Percentiles rank a stretch among this genome's conserved stretches.
Conservation (phyloP, 2,329 filamentous ascomycete species). For the Fusarium pseudograminearum region DNA sequence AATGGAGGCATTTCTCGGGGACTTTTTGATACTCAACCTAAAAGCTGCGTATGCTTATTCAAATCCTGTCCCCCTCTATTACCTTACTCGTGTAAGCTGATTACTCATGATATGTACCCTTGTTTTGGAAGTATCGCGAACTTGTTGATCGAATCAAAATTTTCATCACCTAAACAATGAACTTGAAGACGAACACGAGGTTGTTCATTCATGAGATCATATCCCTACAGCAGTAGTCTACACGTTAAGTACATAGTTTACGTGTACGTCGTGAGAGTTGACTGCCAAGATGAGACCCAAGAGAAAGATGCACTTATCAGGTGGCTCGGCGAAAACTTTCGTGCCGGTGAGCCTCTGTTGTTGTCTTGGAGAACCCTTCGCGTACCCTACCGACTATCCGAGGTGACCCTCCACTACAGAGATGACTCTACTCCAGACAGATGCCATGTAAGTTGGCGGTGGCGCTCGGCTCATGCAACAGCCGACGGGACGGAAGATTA, state of each 20-base stretch:
- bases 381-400: not conserved
- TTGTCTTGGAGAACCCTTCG: constrained; percentile 12
- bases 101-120: constrained; percentile 5
- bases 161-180: not conserved
- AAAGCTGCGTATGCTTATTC: constrained; percentile 1
- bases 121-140: not conserved
- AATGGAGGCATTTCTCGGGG: constrained; percentile 4
- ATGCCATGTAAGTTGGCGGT: not conserved
- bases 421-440: not conserved
- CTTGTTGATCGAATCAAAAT: not conserved
- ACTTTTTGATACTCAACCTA: not conserved
- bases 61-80: not conserved
- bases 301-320: constrained; percentile 15
- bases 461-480: constrained; percentile 24
- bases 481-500: constrained; percentile 17
- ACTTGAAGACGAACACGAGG: constrained; percentile 6
- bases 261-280: constrained; percentile 10
- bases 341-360: constrained; percentile 1
- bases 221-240: not conserved
- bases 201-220: constrained; percentile 8
- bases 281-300: constrained; percentile 16
- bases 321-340: constrained; percentile 10
- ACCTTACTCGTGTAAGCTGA: not conserved
- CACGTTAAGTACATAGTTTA: constrained; percentile 2
- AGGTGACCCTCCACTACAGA: not conserved